phyloP scores from a whole-genome alignment of 805 yeast species.

The Metschnikowia chrysomelidarum region DNA sequence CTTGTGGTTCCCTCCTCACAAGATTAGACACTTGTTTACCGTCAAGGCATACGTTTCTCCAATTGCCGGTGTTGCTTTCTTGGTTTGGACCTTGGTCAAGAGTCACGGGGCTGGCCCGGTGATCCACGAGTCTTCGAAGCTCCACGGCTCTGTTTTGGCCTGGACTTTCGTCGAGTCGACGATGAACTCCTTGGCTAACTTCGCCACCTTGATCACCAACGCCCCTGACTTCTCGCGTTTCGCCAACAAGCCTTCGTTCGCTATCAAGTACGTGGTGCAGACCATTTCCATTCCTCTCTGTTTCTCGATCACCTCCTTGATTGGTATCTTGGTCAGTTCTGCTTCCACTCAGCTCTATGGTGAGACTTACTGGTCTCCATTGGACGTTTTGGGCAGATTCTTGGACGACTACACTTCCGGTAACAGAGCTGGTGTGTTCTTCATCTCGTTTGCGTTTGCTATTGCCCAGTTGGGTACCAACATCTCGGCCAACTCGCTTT shows the following conservation, averaged over 20 bases:
- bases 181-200: constrained; percentile 81
- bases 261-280: constrained; percentile 40
- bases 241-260: constrained; percentile 48
- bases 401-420: constrained; percentile 51
- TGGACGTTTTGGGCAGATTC: constrained; percentile 68
- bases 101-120: constrained; percentile 80
- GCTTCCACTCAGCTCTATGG: constrained; percentile 70
- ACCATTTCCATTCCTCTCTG: constrained; percentile 70
- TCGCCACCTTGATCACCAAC: constrained; percentile 84
- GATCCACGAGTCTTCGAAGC: constrained; percentile 50
- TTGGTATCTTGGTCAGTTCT: constrained; percentile 82
- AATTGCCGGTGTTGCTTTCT: constrained; percentile 76
- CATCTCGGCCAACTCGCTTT: constrained; percentile 66
- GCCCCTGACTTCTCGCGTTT: constrained; percentile 90
- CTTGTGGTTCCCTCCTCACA: constrained; percentile 78
- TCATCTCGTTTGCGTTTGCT: constrained; percentile 67
- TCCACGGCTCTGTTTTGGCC: constrained; percentile 61
- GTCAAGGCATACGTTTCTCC: constrained; percentile 78
- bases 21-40: constrained; percentile 79
- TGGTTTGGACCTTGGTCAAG: constrained; percentile 80
- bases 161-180: constrained; percentile 82
- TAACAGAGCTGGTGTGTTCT: constrained; percentile 76
- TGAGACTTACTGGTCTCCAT: constrained; percentile 77
- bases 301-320: constrained; percentile 76
- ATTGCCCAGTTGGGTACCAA: constrained; percentile 79